phyloP scores from a whole-genome alignment of 306 rosid genomes.

The Fragaria nilgerrensis region DNA sequence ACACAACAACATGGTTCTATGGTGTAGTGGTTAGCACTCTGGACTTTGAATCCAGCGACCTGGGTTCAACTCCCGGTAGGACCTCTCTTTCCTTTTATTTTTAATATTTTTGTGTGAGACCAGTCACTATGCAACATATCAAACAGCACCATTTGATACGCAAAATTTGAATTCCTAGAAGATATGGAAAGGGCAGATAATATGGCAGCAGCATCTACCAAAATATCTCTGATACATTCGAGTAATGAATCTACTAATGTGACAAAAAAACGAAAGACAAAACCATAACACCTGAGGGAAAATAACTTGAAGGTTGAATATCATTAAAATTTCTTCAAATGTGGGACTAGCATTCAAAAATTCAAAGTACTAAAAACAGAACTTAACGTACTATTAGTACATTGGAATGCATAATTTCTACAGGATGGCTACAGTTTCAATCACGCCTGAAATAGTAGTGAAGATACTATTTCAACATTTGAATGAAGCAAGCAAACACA shows the following conservation, averaged over 20 bases:
- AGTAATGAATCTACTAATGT: neutral
- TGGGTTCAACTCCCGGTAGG: neutral
- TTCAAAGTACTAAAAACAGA: neutral
- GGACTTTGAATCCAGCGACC: slow-evolving; percentile 10
- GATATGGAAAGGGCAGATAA: neutral
- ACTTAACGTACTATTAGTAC: neutral
- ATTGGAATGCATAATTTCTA: neutral
- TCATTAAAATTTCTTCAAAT: neutral
- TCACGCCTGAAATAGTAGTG: neutral
- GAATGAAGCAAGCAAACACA: neutral
- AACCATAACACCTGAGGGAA: neutral
- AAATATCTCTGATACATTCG: neutral
- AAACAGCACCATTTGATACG: neutral
- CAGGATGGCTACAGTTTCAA: neutral
- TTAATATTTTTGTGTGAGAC: neutral
- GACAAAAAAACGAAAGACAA: neutral
- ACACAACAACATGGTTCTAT: slow-evolving; percentile 2
- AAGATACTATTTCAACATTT: neutral
- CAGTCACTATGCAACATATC: neutral
- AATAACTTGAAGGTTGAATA: neutral
- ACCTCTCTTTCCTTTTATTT: neutral
- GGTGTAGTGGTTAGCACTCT: slow-evolving; percentile 11
- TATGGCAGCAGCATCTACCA: neutral
- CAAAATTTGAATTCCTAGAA: neutral
- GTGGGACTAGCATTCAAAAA: neutral